Evolutionary conservation across 148 eudicot genomes (phyloP), one percentile per base, ranked within the genome.

Genomic region (Heliosperma pusillum): DNA sequence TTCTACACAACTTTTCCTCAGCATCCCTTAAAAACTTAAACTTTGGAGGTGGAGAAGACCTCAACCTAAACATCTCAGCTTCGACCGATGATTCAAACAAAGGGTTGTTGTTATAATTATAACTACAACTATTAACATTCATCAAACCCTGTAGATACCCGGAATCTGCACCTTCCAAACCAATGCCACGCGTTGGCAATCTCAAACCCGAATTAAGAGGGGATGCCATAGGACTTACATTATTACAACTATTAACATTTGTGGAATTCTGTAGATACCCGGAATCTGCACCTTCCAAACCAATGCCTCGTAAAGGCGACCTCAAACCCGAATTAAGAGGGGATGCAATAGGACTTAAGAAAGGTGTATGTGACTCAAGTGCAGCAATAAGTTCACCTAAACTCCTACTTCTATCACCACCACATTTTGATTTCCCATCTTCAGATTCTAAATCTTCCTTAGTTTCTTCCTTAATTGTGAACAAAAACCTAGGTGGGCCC

Each of bases 21-120:
- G 97, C 98, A 79, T 93, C 98, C 76, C 92, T 91, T 81, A 93
- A 82, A 78, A 93, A 93, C 86, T 91, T 91, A 71, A 93, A 93
- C 71, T 85, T 88, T 11, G 98, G 98, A 13, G 98, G 98, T 3
- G 98, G 95, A 7, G 98, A 93, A 55, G 91, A 82, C 59, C 86
- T 83, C 69, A 89, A 47, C 71, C 79, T 79, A 61, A 70, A 74
- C 4, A 91, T 7, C 50, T 89, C 98, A 3, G 88, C 82, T 44
- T 93, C 97, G 0, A 84, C 52, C 7, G 88, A 71, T 5, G 88
- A 85, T 69, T 93, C 98, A 83, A 93, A 91, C n/a, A 93, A 80
- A 57, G 97, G 98, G 67, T 94, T 92, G 67, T 94, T 92, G 67
- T 84, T 84, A 21, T 90, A 87, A 74, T 84, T 81, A 69, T 24